Evolutionary conservation across 768 basidiomycete species (phyloP).

Genomic region (Kondoa malvinella): DNA sequence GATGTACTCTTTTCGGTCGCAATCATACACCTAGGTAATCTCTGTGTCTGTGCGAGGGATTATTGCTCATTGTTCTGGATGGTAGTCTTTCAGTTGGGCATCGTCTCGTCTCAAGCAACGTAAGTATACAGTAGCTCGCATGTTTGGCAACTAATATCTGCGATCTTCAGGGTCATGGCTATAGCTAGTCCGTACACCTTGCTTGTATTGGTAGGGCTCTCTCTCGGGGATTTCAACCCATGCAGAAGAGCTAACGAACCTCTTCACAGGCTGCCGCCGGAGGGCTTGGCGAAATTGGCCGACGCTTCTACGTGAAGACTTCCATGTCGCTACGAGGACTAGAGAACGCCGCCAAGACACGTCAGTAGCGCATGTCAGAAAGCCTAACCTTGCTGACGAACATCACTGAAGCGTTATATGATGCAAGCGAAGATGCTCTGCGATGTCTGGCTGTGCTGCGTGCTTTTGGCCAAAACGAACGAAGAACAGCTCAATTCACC

Average conservation of each 20-base stretch:
- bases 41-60: not conserved
- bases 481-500: not conserved
- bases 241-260: not conserved
- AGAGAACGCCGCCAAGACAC: not conserved
- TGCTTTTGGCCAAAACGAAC: not conserved
- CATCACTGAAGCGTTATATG: not conserved
- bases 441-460: not conserved
- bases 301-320: not conserved
- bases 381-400: not conserved
- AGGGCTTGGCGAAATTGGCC: not conserved
- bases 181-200: not conserved
- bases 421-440: not conserved
- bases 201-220: not conserved
- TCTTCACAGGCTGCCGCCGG: not conserved
- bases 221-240: not conserved
- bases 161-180: not conserved
- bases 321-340: not conserved
- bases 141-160: not conserved
- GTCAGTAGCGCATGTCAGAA: not conserved
- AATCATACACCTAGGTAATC: not conserved
- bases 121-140: not conserved
- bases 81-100: not conserved
- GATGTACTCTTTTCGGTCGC: not conserved
- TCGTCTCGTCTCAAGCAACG: not conserved
- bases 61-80: not conserved